Evolutionary conservation across 2,329 filamentous ascomycete species (phyloP).

Genomic region (Apiospora saccharicola): DNA sequence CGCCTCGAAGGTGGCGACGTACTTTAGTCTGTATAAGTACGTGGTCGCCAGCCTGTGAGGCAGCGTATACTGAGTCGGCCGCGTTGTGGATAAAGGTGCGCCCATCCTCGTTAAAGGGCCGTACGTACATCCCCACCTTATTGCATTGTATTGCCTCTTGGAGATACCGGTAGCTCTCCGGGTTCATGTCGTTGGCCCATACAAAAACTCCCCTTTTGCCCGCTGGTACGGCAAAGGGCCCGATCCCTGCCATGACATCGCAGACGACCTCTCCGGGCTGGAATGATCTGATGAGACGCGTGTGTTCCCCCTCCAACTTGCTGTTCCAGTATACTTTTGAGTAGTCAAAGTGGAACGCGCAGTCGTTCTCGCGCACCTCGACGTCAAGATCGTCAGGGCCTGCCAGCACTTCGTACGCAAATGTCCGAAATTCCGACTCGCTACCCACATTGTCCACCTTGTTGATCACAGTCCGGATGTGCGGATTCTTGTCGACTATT

Average conservation of each 20-base stretch:
- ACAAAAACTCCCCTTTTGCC: slow-evolving; percentile 91
- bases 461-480: slow-evolving; percentile 90
- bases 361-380: slow-evolving; percentile 80
- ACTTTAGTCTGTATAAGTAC: slow-evolving; percentile 61
- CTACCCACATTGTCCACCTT: slow-evolving; percentile 89
- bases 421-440: slow-evolving; percentile 88
- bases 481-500: slow-evolving; percentile 86
- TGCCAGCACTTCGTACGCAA: slow-evolving; percentile 87
- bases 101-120: slow-evolving; percentile 83
- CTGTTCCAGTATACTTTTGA: slow-evolving; percentile 98
- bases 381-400: slow-evolving; percentile 85
- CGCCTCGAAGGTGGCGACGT: slow-evolving; percentile 37
- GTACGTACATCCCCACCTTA: slow-evolving; percentile 78
- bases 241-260: slow-evolving; percentile 97
- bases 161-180: slow-evolving; percentile 81
- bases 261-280: slow-evolving; percentile 86
- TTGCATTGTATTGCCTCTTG: slow-evolving; percentile 75
- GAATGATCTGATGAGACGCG: slow-evolving; percentile 79
- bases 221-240: slow-evolving; percentile 91
- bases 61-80: slow-evolving; percentile 65
- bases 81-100: slow-evolving; percentile 79
- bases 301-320: slow-evolving; percentile 88
- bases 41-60: slow-evolving; percentile 59
- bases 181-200: slow-evolving; percentile 97
- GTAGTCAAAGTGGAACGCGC: slow-evolving; percentile 92